Evolutionary conservation across 345 rosid species (phyloP).

Genomic region (Cardiospermum halicacabum): DNA sequence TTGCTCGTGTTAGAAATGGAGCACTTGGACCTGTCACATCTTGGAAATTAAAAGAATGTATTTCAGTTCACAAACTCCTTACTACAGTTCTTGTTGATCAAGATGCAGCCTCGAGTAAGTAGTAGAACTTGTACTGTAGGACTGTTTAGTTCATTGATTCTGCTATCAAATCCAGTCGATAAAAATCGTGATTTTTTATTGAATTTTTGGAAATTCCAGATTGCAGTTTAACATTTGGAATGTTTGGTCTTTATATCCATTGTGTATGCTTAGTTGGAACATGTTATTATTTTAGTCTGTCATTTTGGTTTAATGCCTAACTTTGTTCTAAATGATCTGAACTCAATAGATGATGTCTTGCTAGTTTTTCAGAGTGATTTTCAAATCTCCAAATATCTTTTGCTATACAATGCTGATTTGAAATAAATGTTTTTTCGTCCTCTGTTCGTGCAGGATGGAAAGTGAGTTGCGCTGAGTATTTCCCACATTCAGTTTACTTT

Average conservation of each 20-base stretch:
- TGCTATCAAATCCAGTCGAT: background rate
- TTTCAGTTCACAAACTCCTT: slow-evolving; percentile 66
- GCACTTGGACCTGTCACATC: slow-evolving; percentile 53
- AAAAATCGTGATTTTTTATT: background rate
- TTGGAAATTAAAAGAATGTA: slow-evolving; percentile 90
- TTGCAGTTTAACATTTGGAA: background rate
- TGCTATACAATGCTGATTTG: background rate
- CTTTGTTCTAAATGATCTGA: background rate
- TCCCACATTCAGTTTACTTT: slow-evolving; percentile 70
- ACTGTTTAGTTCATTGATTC: background rate
- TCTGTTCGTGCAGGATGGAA: slow-evolving; percentile 73
- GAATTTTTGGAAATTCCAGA: background rate
- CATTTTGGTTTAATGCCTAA: background rate
- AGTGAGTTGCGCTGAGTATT: slow-evolving; percentile 56
- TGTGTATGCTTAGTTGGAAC: background rate
- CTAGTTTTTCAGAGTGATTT: background rate
- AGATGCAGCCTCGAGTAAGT: slow-evolving; percentile 84
- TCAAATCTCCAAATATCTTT: background rate
- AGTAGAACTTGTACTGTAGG: background rate
- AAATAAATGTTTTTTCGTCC: background rate
- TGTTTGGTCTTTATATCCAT: background rate
- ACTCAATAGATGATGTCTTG: background rate
- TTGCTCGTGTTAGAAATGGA: slow-evolving; percentile 43
- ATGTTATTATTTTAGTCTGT: background rate
- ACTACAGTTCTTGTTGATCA: slow-evolving; percentile 43